Evolutionary conservation across 1,284 basidiomycete genomes (phyloP), one percentile per base, ranked within the genome.

Genomic region (Fomitopsis betulina): DNA sequence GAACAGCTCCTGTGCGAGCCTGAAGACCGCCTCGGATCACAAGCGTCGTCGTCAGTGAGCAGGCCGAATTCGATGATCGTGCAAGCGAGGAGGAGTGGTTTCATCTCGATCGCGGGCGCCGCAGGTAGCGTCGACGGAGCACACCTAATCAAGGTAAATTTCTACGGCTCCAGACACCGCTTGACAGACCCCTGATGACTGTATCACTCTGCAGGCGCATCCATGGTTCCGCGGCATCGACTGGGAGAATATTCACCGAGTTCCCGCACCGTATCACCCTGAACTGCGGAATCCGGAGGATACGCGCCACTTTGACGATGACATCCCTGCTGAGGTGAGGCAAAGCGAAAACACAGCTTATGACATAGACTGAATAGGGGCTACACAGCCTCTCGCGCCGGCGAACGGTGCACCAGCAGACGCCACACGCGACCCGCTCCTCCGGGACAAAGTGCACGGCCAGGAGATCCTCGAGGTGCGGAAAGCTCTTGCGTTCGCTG

Each of bases 301-400:
- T 73, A 96, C 94, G 27, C 80, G 84, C 63, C 93, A 96, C 72
- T 96, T 96, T 65, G 93, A 96, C 73, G 86, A 92, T 59, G 94
- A 96, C 72, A 98, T 98, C 63, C 93, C 93, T 33, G 76, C 90
- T 51, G 92, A 95, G 83, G 92, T 92, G 74, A 72, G 87, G 70
- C 19, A 52, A 10, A 35, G 17, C 38, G 33, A 54, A 17, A 37
- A 25, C 25, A 9, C 12, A 37, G 43, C 3, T 37, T 47, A 55
- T 43, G n/a, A 35, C 56, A 32, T 39, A 37, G 15, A 27, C 32
- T 53, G 56, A 55, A 59, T 57, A 38, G 49, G 13, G 12, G 43
- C 50, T 60, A 56, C 54, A 42, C 76, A 95, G 87, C 93, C 93
- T 57, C 84, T 97, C 37, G 89, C 92, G 50, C 91, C 94, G 60